A percentile compares a stretch with the other conserved stretches of the same genome.
phyloP scores from a whole-genome alignment of 2,329 filamentous ascomycete genomes.

The Knufia fluminis region DNA sequence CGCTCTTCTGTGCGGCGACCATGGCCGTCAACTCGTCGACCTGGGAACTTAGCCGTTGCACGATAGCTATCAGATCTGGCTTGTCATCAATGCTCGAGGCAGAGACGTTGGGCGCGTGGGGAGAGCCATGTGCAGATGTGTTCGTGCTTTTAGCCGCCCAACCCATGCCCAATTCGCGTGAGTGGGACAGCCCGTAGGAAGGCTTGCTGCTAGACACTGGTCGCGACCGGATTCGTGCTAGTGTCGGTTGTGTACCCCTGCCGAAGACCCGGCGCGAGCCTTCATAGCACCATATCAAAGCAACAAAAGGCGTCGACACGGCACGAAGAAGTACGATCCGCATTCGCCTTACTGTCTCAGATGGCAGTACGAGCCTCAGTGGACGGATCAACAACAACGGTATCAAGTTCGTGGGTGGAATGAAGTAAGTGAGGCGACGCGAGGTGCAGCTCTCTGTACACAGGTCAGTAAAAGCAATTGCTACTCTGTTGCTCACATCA shows the following conservation, averaged over 20 bases:
- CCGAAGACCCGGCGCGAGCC: slow-evolving; percentile 27
- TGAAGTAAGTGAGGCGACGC: slow-evolving; percentile 38
- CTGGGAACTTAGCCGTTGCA: slow-evolving; percentile 21
- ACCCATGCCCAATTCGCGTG: neutral
- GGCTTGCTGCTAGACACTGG: neutral
- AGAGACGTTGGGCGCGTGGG: slow-evolving; percentile 6
- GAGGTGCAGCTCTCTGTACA: slow-evolving; percentile 36
- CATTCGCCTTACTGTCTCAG: slow-evolving; percentile 44
- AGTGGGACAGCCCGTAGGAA: neutral
- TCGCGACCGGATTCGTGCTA: slow-evolving; percentile 8
- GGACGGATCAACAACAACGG: slow-evolving; percentile 48
- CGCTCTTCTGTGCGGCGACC: slow-evolving; percentile 21
- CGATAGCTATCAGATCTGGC: slow-evolving; percentile 18
- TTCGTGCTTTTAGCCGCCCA: slow-evolving; percentile 2
- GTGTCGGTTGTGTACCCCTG: slow-evolving; percentile 18
- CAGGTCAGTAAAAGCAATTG: neutral
- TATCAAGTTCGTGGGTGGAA: slow-evolving; percentile 48
- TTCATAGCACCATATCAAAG: slow-evolving; percentile 49
- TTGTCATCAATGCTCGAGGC: slow-evolving; percentile 16
- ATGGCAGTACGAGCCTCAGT: slow-evolving; percentile 47
- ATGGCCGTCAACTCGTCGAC: slow-evolving; percentile 23
- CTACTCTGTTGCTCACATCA: neutral
- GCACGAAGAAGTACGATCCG: slow-evolving; percentile 51
- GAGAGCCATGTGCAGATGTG: neutral
- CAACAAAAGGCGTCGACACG: slow-evolving; percentile 50